Percentiles rank a stretch among this genome's conserved stretches.
Evolutionary conservation across 352 stramenopile genomes (phyloP).

Genomic region (Saprolegnia parasitica): DNA sequence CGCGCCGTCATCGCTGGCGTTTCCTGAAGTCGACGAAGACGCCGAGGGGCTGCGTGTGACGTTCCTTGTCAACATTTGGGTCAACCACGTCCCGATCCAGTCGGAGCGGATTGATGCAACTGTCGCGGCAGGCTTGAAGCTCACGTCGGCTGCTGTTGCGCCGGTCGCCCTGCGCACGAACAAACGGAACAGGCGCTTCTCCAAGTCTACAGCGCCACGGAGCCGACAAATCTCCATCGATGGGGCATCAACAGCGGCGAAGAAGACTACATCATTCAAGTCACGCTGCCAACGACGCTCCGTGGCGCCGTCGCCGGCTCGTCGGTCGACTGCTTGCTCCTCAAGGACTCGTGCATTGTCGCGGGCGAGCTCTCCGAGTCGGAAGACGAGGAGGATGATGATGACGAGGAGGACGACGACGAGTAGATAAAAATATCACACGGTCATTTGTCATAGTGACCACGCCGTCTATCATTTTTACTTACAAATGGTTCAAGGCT

Average conservation of each 20-base stretch:
- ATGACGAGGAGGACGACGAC: constrained; percentile 34
- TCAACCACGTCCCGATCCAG: constrained; percentile 54
- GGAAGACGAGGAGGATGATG: constrained; percentile 31
- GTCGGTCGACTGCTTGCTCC: constrained; percentile 30
- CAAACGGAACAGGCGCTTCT: constrained; percentile 27
- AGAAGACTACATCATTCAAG: constrained; percentile 32
- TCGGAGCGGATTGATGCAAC: constrained; percentile 36
- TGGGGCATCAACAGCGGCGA: constrained; percentile 24
- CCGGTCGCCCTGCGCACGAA: constrained; percentile 31
- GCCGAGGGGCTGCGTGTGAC: constrained; percentile 47
- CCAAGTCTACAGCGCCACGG: constrained; percentile 25
- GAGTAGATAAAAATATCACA: background rate
- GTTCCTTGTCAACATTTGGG: constrained; percentile 63
- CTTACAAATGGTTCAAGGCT: too few species aligned
- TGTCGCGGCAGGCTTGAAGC: constrained; percentile 30
- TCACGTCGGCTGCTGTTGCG: constrained; percentile 20
- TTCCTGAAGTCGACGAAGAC: constrained; percentile 30
- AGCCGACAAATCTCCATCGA: constrained; percentile 18
- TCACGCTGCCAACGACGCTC: constrained; percentile 34
- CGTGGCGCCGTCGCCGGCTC: constrained; percentile 29
- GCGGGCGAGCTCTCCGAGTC: constrained; percentile 29
- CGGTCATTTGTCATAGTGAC: too few species aligned
- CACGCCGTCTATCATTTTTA: too few species aligned
- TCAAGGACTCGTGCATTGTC: constrained; percentile 34
- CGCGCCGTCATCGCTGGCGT: constrained; percentile 46